Percentiles rank a stretch among this genome's conserved stretches.
Conservation (phyloP, 1,284 basidiomycete species). For the Microbotryum lychnidis-dioicae region DNA sequence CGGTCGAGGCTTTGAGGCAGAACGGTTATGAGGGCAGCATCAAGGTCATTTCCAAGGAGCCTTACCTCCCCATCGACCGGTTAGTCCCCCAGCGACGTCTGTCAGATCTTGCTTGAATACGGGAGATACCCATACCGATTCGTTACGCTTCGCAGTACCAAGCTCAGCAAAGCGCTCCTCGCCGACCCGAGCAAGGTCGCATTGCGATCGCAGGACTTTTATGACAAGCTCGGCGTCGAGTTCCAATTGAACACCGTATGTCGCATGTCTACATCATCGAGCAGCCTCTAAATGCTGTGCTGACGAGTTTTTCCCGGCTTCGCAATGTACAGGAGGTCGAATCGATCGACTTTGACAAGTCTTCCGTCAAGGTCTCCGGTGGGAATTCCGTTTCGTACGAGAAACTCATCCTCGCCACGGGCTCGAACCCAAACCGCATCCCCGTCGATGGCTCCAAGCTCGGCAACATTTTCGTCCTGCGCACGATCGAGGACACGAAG, state of each 20-base stretch:
- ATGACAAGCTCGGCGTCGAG: slow-evolving; percentile 69
- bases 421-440: slow-evolving; percentile 49
- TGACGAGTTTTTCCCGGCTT: neutral
- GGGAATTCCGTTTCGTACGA: slow-evolving; percentile 39
- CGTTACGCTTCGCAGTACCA: slow-evolving; percentile 51
- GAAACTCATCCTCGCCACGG: slow-evolving; percentile 43
- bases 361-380: slow-evolving; percentile 44
- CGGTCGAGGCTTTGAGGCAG: slow-evolving; percentile 75
- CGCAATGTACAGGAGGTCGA: slow-evolving; percentile 51
- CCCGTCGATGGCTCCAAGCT: slow-evolving; percentile 71
- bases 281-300: neutral
- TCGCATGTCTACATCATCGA: slow-evolving; percentile 7
- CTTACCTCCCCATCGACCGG: slow-evolving; percentile 75
- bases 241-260: slow-evolving; percentile 59
- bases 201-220: slow-evolving; percentile 59
- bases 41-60: slow-evolving; percentile 70
- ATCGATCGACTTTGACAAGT: slow-evolving; percentile 53
- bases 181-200: slow-evolving; percentile 68
- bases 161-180: slow-evolving; percentile 78
- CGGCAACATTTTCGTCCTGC: slow-evolving; percentile 69
- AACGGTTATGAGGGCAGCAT: slow-evolving; percentile 71
- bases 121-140: slow-evolving; percentile 4
- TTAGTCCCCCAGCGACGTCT: slow-evolving; percentile 39
- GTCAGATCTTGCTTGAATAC: slow-evolving; percentile 12
- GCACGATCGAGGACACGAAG: slow-evolving; percentile 63